phyloP scores from a whole-genome alignment of 2,329 filamentous ascomycete genomes.

The Sporothrix schenckii region DNA sequence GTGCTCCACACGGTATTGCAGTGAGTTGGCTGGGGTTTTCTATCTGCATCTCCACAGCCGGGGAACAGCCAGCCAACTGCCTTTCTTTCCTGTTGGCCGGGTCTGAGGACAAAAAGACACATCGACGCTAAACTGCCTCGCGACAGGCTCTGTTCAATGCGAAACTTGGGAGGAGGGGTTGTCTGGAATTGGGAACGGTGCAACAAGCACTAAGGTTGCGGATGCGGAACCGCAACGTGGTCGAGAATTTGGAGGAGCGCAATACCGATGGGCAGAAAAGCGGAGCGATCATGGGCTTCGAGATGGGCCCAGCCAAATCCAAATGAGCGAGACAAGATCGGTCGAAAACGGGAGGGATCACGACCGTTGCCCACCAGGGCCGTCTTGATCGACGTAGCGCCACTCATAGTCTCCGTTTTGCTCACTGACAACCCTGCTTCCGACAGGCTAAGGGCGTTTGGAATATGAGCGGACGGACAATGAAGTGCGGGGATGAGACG shows the following conservation, averaged over 20 bases:
- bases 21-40: conserved; percentile 3
- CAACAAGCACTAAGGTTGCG: conserved; percentile 18
- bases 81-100: background rate
- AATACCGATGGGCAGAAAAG: background rate
- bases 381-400: background rate
- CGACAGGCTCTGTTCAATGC: background rate
- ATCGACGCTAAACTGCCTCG: background rate
- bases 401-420: background rate
- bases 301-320: background rate
- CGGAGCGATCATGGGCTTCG: conserved; percentile 4
- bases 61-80: conserved; percentile 9
- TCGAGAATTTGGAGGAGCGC: conserved; percentile 17
- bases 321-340: background rate
- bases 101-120: conserved; percentile 10
- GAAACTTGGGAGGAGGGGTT: conserved; percentile 18
- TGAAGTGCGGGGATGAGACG: background rate
- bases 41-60: conserved; percentile 7
- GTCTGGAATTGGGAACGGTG: background rate
- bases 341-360: conserved; percentile 5
- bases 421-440: conserved; percentile 14
- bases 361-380: background rate
- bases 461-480: background rate
- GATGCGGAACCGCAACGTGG: conserved; percentile 30
- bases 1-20: background rate
- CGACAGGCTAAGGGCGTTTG: background rate